Percentiles rank a stretch among this genome's conserved stretches.
These are phyloP conservation scores for Amoeboaphelidium protococcarum DNA, from an alignment of 371 early-diverging fungal species.

Conservation along the genomic window DNA sequence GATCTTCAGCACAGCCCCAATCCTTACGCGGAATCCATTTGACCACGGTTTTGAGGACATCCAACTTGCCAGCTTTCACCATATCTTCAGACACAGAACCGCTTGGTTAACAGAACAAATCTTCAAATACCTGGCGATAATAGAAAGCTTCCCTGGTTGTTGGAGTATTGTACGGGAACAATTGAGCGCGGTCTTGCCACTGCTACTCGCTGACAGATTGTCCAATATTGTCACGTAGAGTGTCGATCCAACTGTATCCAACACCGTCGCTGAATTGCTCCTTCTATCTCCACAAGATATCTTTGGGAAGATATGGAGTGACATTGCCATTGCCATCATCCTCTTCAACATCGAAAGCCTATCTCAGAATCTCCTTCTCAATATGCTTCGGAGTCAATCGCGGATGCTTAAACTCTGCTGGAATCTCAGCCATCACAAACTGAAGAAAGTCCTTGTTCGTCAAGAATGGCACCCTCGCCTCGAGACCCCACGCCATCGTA, in stretches of 20 bases:
- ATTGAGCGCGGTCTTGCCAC: constrained; percentile 30
- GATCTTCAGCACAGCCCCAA: constrained; percentile 88
- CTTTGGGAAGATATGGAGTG: constrained; percentile 57
- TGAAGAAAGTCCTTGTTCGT: constrained; percentile 42
- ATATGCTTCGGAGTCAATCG: constrained; percentile 12
- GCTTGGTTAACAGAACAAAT: constrained; percentile 47
- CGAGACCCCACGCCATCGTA: constrained; percentile 95
- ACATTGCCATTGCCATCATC: background rate
- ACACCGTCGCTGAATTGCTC: constrained; percentile 95
- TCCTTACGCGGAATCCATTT: constrained; percentile 85
- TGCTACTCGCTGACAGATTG: constrained; percentile 40
- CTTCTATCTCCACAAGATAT: constrained; percentile 87
- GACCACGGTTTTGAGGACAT: constrained; percentile 54
- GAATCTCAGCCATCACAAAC: constrained; percentile 57
- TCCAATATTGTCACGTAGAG: constrained; percentile 42
- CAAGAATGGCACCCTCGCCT: constrained; percentile 87
- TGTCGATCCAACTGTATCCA: constrained; percentile 87
- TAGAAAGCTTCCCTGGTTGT: constrained; percentile 82
- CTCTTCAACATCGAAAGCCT: constrained; percentile 8
- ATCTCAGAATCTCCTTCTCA: constrained; percentile 48
- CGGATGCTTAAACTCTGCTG: constrained; percentile 28
- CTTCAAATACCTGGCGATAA: constrained; percentile 73
- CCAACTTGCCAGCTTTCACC: background rate
- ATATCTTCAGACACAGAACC: background rate
- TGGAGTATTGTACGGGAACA: constrained; percentile 68